phyloP scores from a whole-genome alignment of 2,329 filamentous ascomycete genomes.

The Didymosphaeria variabile region DNA sequence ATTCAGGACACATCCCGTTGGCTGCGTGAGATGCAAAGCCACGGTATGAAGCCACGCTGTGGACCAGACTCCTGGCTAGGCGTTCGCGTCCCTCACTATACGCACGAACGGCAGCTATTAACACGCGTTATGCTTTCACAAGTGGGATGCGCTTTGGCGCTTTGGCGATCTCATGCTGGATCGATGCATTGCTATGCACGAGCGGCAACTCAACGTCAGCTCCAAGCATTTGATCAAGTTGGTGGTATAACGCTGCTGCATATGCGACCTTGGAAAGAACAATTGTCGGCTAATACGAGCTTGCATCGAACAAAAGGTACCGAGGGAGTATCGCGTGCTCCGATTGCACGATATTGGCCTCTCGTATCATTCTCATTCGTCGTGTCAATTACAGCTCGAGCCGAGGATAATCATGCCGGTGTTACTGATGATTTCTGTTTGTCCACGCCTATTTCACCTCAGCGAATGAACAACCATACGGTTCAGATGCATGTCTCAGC shows the following conservation, averaged over 20 bases:
- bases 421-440: neutral
- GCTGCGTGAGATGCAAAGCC: constrained; percentile 4
- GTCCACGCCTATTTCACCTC: neutral
- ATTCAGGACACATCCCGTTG: constrained; percentile 9
- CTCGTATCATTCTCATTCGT: neutral
- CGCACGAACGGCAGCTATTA: neutral
- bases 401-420: neutral
- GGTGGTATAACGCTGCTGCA: neutral
- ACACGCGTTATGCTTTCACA: neutral
- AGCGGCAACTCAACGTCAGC: neutral
- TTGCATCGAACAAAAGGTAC: neutral
- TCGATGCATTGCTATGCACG: neutral
- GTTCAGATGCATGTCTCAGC: constrained; percentile 2
- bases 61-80: neutral
- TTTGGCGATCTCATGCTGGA: neutral
- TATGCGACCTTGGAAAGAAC: neutral
- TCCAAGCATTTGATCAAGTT: neutral
- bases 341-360: neutral
- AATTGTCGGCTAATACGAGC: neutral
- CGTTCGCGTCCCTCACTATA: constrained; percentile 1
- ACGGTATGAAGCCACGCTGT: neutral
- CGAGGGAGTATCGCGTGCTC: neutral
- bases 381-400: neutral
- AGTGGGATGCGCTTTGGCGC: neutral
- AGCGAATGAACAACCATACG: neutral